A percentile compares a stretch with the other conserved stretches of the same genome.
These are phyloP conservation scores for Aspergillus saccharolyticus DNA, from an alignment of 495 filamentous ascomycete species.

Conservation along the genomic window DNA sequence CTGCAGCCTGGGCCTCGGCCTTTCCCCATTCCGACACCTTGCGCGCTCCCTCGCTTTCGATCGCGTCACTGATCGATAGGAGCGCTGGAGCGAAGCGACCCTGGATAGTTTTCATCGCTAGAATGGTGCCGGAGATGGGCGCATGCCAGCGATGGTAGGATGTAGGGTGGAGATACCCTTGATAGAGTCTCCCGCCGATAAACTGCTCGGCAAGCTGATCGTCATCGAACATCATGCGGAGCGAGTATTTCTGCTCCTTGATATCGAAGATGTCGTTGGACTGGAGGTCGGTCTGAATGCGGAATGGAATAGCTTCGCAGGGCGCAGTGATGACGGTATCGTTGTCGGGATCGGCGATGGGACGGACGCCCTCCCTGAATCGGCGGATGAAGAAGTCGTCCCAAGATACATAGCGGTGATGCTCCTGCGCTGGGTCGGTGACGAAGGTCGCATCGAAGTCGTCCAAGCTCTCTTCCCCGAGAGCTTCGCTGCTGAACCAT, in stretches of 20 bases:
- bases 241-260: constrained; percentile 57
- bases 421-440: no score
- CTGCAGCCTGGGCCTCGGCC: constrained; percentile 24
- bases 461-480: not conserved
- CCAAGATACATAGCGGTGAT: constrained; percentile 55
- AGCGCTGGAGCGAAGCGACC: no score
- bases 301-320: constrained; percentile 47
- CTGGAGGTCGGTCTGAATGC: not conserved
- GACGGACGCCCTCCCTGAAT: constrained; percentile 43
- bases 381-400: constrained; percentile 62
- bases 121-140: constrained; percentile 48
- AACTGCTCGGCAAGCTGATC: constrained; percentile 40
- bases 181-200: constrained; percentile 49
- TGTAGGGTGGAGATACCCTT: constrained; percentile 49
- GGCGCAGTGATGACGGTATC: constrained; percentile 47
- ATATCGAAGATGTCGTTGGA: constrained; percentile 49
- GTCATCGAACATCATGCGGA: constrained; percentile 50
- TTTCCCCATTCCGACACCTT: no score
- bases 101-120: constrained; percentile 29
- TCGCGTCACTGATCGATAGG: no score
- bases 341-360: constrained; percentile 38
- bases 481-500: not conserved
- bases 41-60: no score
- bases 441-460: constrained; percentile 36
- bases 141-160: constrained; percentile 59